Base-by-base conservation (phyloP, 192 early-diverging fungal species). In the Coemansia sp. region DNA sequence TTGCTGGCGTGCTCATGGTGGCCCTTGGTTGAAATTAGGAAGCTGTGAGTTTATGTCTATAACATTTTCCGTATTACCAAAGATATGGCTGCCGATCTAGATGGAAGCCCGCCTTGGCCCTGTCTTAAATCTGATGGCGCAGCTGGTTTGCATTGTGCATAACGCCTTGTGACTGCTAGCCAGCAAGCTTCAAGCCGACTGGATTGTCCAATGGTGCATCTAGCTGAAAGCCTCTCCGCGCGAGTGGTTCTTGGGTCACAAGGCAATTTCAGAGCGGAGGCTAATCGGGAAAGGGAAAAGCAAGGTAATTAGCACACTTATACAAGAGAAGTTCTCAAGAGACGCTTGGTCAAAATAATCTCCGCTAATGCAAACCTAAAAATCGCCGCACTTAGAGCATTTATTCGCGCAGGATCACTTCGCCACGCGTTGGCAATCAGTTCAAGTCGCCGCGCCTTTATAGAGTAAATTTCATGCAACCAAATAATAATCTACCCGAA, bases 1-100 rank as follows among this genome's bases (percentile, higher is more conserved):
- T 82, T 58, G 79, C 74, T 14, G 79, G 79, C 28, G 74, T 82
- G n/a, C 74, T 82, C 5, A 76, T 82, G 79, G 79, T 82, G 16
- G 73, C 79, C 3, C 67, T 82, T 23, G 73, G 69, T 11, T 81
- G 70, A 63, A 66, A 24, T 3, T 11, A 7, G 23, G 36, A 36
- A n/a, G n/a, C n/a, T n/a, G n/a, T n/a, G 7, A 35, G n/a, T 11
- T 42, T 21, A 2, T 31, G 23, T 51, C 24, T 43, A 21, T 21
- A 20, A 18, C n/a, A n/a, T 67, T 57, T 37, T 14, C 31, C 35
- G 13, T 38, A 35, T 3, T 31, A n/a, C n/a, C 37, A 28, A 36
- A 60, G 23, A 5, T 10, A 28, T 9, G 2, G 21, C 10, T 50
- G 48, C 23, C 11, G 48, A 26, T 50, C 48, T 50, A 50, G 48